phyloP scores from a whole-genome alignment of 495 filamentous ascomycete species.

The Podospora comata region DNA sequence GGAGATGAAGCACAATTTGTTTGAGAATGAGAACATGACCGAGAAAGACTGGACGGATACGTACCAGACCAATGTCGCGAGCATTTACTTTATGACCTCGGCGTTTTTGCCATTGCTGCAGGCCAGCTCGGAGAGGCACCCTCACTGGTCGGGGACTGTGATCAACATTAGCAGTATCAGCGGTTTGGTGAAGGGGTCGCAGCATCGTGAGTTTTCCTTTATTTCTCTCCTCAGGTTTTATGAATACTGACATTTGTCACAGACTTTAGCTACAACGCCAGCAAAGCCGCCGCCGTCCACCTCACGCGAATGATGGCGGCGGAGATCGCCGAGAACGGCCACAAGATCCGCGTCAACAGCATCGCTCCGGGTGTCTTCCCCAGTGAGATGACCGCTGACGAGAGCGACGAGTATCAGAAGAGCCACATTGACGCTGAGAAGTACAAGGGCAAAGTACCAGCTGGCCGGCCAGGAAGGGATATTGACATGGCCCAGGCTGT shows the following conservation, averaged over 20 bases:
- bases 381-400: conserved; percentile 63
- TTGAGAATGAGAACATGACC: conserved; percentile 34
- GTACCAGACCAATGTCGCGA: conserved; percentile 75
- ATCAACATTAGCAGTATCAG: conserved; percentile 55
- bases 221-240: background rate
- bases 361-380: conserved; percentile 76
- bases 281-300: conserved; percentile 73
- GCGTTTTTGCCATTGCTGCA: conserved; percentile 46
- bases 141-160: conserved; percentile 53
- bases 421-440: conserved; percentile 59
- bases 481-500: conserved; percentile 70
- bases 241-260: background rate
- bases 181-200: conserved; percentile 60
- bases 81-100: conserved; percentile 54
- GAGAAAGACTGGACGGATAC: conserved; percentile 65
- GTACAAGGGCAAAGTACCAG: conserved; percentile 57
- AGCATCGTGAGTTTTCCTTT: conserved; percentile 52
- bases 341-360: conserved; percentile 63
- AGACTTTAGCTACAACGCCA: conserved; percentile 65
- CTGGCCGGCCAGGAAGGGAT: conserved; percentile 62
- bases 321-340: conserved; percentile 38
- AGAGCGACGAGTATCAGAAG: conserved; percentile 60
- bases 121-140: conserved; percentile 43
- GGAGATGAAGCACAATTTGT: conserved; percentile 53
- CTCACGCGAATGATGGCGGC: conserved; percentile 53